Base-by-base conservation (phyloP, 768 basidiomycete genomes). In the Tulasnella sp. region DNA sequence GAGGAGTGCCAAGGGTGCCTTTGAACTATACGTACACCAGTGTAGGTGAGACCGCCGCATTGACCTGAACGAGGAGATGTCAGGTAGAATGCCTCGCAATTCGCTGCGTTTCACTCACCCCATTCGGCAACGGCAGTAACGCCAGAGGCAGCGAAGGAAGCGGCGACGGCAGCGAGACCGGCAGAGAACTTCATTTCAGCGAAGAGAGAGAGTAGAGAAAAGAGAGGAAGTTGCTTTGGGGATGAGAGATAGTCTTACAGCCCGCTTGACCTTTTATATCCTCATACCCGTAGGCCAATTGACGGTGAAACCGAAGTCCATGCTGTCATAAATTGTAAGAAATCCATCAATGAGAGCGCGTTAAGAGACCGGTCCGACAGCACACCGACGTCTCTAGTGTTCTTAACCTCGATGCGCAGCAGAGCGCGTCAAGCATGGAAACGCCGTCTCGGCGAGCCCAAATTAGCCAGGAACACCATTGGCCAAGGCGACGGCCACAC, bases 21-120 rank as follows among this genome's bases (percentile, higher is more conserved):
- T 64, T 14, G 31, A 12, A 4, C 12, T 11, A 64, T 64, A 64
- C 58, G 25, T 34, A 64, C 58, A 14, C 88, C 88, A 72, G 82
- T 82, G 79, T 83, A 88, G 67, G 80, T 80, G 19, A 49, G 29
- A 40, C 42, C 42, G 71, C 64, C 64, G 22, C 75, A 36, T 67
- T 67, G 58, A 64, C 72, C 49, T 49, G 49, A 49, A 49, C n/a
- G 11, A 49, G n/a, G 1, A 49, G 2, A 49, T 3, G 49, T 49
- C 49, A 49, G 49, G 49, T 49, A n/a, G 49, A 5, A 49, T 49
- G 40, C 8, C 49, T 49, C 22, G 22, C 49, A n/a, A n/a, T 49
- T 8, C 49, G 49, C 3, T n/a, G 11, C 49, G 49, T 49, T 49
- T 22, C n/a, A 49, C 49, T 49, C 49, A 49, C 49, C 72, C 72